Base-by-base conservation (phyloP, 176 grass and related monocot species). In the Pontederia crassipes region DNA sequence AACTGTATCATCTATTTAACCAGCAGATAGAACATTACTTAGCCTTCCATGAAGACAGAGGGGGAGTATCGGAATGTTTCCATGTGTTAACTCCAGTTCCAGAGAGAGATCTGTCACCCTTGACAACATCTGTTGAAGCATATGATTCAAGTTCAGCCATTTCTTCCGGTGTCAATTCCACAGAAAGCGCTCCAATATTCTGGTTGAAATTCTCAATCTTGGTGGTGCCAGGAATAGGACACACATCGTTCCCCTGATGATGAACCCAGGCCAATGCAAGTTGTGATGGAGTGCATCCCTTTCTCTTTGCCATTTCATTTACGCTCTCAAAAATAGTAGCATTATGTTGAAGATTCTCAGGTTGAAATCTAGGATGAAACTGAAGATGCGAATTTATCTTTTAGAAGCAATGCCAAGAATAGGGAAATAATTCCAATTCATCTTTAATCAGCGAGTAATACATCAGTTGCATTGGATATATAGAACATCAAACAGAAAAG, bases 241-340 rank as follows among this genome's bases (percentile, higher is more conserved):
- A 77, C 11, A 78, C 73, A 48, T 86, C 74, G 3, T 8, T 74
- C 32, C 78, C 83, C 32, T 77, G 73, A 27, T 86, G 78, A 20
- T 81, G 83, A 64, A 86, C 78, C 83, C 83, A 86, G 1, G 83
- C 83, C 52, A 82, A 15, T 7, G 83, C 79, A 46, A 86, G 83
- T 8, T 86, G 83, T 55, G 83, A 74, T 17, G 79, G 52, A 15
- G 83, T 82, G 74, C 79, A 86, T 16, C 79, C 74, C 45, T 86
- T 86, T 45, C 74, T 61, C 6, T 10, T 61, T 32, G 45, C 77
- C 78, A 82, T 70, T 14, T 2, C 46, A 0, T 66, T 67, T 0
- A 86, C 70, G 16, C 28, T 52, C 59, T 78, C 55, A 27, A 81
- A 86, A 35, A 86, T 60, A 9, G 13, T 14, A 11, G n/a, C 62